Base-by-base conservation (phyloP, 345 rosid species). In the Eucalyptus regnans region DNA sequence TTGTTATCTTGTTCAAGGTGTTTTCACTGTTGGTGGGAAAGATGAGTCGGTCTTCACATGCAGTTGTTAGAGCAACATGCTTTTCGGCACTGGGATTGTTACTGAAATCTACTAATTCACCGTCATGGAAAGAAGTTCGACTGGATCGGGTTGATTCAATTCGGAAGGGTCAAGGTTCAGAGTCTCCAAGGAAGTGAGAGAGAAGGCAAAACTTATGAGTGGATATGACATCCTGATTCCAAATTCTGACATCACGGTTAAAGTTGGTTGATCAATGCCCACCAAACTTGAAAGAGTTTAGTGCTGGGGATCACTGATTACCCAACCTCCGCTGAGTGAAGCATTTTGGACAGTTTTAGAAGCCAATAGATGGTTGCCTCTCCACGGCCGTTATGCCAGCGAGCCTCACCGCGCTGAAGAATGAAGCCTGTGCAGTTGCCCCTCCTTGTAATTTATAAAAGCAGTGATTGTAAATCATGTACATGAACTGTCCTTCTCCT, bases 21-120 rank as follows among this genome's bases (percentile, higher is more conserved):
- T 96, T 96, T 89, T 95, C 95, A 37, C 89, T 94, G 92, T 89
- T 97, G 96, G 97, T 97, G 87, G 92, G 94, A 90, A 97, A 96
- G 93, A 94, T 96, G 96, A 93, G 93, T 87, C 94, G 92, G 86
- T 96, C 99, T 4, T 88, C 94, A 29, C 98, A 97, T 89, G 95
- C 96, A 86, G 94, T 94, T 29, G 98, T 96, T 89, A 93, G 99
- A 92, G 99, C 99, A 43, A 91, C 95, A 60, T 93, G 97, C 92
- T 95, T 94, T 62, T 96, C 93, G 29, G 96, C 98, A 86, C 92
- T 97, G 10, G 97, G 98, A 50, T 89, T 95, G 83, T 90, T 96
- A 86, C 96, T 97, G 88, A 93, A 94, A 92, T 95, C 99, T 88
- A 81, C 93, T 46, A 93, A 93, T 90, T 94, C 95, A 66, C 88